Evolutionary conservation across 106 monocot species (phyloP), one percentile per base, ranked within the genome.

Genomic region (Dendrobium officinale): DNA sequence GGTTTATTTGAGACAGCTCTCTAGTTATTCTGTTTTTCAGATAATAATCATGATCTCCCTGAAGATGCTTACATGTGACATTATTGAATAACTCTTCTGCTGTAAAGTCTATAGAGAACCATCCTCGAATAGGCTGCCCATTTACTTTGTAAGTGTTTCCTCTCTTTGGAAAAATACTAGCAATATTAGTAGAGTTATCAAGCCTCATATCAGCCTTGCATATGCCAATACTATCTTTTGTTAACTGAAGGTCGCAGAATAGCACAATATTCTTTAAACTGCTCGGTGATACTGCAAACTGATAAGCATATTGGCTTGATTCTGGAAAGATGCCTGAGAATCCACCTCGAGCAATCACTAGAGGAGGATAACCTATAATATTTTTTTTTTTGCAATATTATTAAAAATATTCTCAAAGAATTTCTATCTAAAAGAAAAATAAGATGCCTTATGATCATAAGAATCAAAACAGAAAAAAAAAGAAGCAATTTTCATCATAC

Each of bases 301-400:
- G 67, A 67, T 91, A 93, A 3, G 93, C 93, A 55, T 77, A 85
- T 24, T 75, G 45, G 72, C 89, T 93, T 0, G 91, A 92, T 24
- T 93, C 95, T 19, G 95, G 95, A 72, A 95, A 91, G 20, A 95
- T 10, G 9, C 95, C 95, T 1, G 95, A 95, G 77, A 74, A 95
- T 1, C 95, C 95, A 31, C 95, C 95, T 0, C 84, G 80, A n/a
- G 95, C 95, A 37, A 95, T 79, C 20, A 95, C 87, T 41, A 58
- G 1, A 11, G 95, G 92, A 22, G 86, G 83, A 33, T 82, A 58
- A 24, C 95, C 95, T 95, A 75, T 27, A 42, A 6, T 73, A n/a
- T 45, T 47, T 48, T 13, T 2, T 4, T 6, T 44, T 6, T 44
- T 44, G 10, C 47, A 49, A 5, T 37, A 58, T 78, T 6, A 64